Evolutionary conservation across 2,329 filamentous ascomycete genomes (phyloP).

Genomic region (Alternaria sp.): DNA sequence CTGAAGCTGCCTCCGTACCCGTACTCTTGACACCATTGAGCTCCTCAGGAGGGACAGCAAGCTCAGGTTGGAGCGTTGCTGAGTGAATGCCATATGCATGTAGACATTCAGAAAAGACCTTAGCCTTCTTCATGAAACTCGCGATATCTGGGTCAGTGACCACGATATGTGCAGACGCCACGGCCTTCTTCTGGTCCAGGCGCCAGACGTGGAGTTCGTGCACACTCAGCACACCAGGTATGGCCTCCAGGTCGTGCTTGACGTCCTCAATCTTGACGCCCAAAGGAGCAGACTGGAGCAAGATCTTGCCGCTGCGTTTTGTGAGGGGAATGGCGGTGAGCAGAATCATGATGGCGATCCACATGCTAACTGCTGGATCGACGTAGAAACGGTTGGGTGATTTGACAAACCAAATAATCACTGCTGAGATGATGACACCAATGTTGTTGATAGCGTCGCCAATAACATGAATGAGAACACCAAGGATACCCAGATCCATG

Average conservation of each 20-base stretch:
- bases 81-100: conserved; percentile 78
- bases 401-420: conserved; percentile 72
- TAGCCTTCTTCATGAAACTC: conserved; percentile 68
- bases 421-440: conserved; percentile 74
- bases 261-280: conserved; percentile 69
- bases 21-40: background rate
- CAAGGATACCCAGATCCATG: conserved; percentile 73
- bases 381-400: conserved; percentile 71
- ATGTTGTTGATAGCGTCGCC: conserved; percentile 80
- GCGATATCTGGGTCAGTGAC: conserved; percentile 65
- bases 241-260: conserved; percentile 73
- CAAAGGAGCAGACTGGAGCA: conserved; percentile 71
- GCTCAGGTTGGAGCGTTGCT: conserved; percentile 73
- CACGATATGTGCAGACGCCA: conserved; percentile 75
- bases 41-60: conserved; percentile 26
- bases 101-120: conserved; percentile 71
- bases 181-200: conserved; percentile 72
- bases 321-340: conserved; percentile 69
- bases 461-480: conserved; percentile 73
- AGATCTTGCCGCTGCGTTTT: conserved; percentile 68
- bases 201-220: conserved; percentile 80
- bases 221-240: conserved; percentile 71
- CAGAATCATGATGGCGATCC: conserved; percentile 77
- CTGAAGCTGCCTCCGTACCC: conserved; percentile 4
- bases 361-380: conserved; percentile 73